Evolutionary conservation across 192 early-diverging fungal species (phyloP), one percentile per base, ranked within the genome.

Genomic region (Pilobolus umbonatus): DNA sequence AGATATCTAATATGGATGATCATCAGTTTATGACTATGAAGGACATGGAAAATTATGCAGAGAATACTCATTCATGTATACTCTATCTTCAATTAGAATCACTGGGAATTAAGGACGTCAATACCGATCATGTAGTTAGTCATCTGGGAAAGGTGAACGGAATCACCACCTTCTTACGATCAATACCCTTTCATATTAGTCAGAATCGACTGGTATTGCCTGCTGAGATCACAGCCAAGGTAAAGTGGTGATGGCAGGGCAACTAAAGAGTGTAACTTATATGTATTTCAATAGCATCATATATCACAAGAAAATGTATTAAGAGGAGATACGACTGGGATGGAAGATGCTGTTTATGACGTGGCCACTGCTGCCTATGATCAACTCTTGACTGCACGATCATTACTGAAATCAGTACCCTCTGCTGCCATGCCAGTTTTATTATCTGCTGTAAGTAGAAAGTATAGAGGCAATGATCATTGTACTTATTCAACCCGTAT

Each of bases 141-240:
- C 91, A 96, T 60, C 78, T 98, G 28, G 96, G 94, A 25, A 90
- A 97, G 48, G 87, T 94, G 24, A 81, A 87, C 32, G 94, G 92
- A 2, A 90, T 97, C 14, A 64, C 83, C 2, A 88, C 85, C 15
- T 75, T 90, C 56, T 66, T 92, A 32, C 76, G 91, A 14, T 83
- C 85, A 3, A 73, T 88, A 32, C 90, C 92, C 12, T 80, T 86
- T 45, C 80, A 88, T 65, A 68, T 86, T n/a, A 67, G 76, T 24
- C 78, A 87, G 49, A 74, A 83, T 26, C 65, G 83, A 26, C 80
- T 90, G 62, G 74, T 87, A 30, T 68, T 98, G 43, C 92, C 95
- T 1, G 74, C 69, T 15, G 85, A 93, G 25, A 64, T 96, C 39
- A 72, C 87, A 3, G 84, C 85, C 29, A 87, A 92, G 80, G 89